Conservation (phyloP, 208 protist species). For the Spongospora subterranea region DNA sequence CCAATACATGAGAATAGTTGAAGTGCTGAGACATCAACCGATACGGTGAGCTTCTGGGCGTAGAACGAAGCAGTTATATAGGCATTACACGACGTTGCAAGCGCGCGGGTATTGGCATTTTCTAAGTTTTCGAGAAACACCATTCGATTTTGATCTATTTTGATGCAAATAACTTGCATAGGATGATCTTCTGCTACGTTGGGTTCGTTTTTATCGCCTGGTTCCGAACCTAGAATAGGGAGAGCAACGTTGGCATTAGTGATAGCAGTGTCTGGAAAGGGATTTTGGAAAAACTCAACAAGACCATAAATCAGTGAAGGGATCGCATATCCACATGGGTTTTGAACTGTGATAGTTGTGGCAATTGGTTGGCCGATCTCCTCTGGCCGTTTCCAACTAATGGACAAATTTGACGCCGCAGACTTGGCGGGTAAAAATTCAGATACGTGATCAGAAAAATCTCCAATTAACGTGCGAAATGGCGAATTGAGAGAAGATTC, state of each 20-base stretch:
- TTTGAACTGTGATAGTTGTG: not conserved
- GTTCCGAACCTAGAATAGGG: too few relatives aligned
- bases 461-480: not conserved
- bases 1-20: not conserved
- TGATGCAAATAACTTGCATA: too few relatives aligned
- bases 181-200: too few relatives aligned
- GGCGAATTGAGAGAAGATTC: not conserved
- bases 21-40: not conserved
- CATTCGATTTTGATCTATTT: not conserved
- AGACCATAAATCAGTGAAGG: not conserved
- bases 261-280: not conserved
- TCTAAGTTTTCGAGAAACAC: not conserved
- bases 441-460: not conserved
- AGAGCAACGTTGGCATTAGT: not conserved
- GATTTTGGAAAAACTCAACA: not conserved
- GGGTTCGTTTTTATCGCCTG: too few relatives aligned
- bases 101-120: not conserved
- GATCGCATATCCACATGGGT: not conserved
- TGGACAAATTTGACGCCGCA: not conserved
- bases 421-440: not conserved
- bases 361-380: not conserved
- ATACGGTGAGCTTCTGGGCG: not conserved
- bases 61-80: too few relatives aligned
- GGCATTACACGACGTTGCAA: not conserved
- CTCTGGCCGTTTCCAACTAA: not conserved